phyloP scores from a whole-genome alignment of 148 eudicot genomes.

The Rheum nobile region DNA sequence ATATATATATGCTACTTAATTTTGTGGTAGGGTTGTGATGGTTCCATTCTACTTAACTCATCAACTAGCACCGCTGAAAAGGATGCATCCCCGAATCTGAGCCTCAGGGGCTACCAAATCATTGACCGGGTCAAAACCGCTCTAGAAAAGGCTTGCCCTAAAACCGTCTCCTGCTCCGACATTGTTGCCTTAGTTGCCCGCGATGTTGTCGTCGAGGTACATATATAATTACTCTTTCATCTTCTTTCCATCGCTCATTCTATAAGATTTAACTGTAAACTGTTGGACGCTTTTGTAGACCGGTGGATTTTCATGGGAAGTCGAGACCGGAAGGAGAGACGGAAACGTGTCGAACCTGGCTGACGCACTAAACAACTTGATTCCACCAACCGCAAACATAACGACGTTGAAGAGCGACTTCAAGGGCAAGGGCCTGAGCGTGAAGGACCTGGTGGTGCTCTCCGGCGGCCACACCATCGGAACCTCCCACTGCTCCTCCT shows the following conservation, averaged over 20 bases:
- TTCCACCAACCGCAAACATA: constrained; percentile 26
- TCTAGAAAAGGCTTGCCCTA: constrained; percentile 4
- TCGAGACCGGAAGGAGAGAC: too few species aligned
- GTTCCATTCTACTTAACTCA: not conserved
- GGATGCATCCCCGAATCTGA: not conserved
- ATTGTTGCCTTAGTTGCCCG: too few species aligned
- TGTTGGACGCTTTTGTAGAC: constrained; percentile 9
- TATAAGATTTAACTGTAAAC: not conserved
- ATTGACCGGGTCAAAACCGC: constrained; percentile 4
- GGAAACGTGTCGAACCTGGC: constrained; percentile 22
- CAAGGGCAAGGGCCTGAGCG: constrained; percentile 24
- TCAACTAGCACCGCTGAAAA: not conserved
- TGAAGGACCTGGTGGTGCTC: constrained; percentile 50
- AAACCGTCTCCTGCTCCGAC: too few species aligned
- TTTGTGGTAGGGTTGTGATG: not conserved
- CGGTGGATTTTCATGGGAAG: constrained; percentile 34
- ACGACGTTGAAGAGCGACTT: constrained; percentile 18
- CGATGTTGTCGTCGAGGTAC: not conserved
- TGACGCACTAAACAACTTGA: constrained; percentile 24
- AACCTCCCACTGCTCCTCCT: constrained; percentile 18
- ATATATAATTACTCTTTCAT: not conserved
- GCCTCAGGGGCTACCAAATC: not conserved
- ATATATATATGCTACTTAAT: too few species aligned
- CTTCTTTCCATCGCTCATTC: not conserved
- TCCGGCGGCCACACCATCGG: too few species aligned